Conservation (phyloP, 2,329 filamentous ascomycete genomes). For the Neofusicoccum parvum region DNA sequence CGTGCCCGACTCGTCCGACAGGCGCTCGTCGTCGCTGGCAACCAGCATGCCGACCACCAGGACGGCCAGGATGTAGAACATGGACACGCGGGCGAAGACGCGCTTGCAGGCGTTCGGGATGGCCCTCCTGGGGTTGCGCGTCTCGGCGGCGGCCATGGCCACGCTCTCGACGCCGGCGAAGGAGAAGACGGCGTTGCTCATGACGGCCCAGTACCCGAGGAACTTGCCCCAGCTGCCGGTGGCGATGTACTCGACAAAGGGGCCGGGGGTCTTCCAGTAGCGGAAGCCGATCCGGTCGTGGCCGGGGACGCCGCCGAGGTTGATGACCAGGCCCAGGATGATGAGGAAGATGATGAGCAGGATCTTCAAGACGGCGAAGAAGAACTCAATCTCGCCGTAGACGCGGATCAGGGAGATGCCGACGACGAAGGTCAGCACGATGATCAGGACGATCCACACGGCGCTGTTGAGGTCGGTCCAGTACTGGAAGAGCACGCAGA, state of each 20-base stretch:
- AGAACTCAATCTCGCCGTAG: conserved; percentile 51
- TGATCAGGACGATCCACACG: conserved; percentile 38
- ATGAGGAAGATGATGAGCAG: conserved; percentile 50
- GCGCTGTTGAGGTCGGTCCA: conserved; percentile 36
- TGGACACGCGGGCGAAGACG: conserved; percentile 78
- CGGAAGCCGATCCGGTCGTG: conserved; percentile 48
- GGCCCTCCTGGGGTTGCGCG: conserved; percentile 51
- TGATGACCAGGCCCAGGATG: conserved; percentile 50
- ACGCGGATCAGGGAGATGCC: conserved; percentile 32
- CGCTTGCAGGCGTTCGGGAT: conserved; percentile 76
- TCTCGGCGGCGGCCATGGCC: conserved; percentile 59
- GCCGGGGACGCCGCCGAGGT: conserved; percentile 48
- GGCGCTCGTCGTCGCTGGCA: conserved; percentile 60
- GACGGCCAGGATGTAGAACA: conserved; percentile 77
- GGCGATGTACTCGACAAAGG: conserved; percentile 65
- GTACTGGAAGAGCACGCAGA: conserved; percentile 33
- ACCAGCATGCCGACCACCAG: conserved; percentile 77
- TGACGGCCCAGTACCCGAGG: conserved; percentile 58
- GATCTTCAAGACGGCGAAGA: conserved; percentile 50
- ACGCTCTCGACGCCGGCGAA: conserved; percentile 58
- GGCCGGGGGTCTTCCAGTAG: conserved; percentile 52
- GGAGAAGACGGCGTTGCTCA: conserved; percentile 55
- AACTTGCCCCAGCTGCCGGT: conserved; percentile 59
- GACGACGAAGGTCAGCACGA: conserved; percentile 35
- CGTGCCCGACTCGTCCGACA: conserved; percentile 52